phyloP scores from a whole-genome alignment of 306 rosid species.

The Acmispon strigosus region DNA sequence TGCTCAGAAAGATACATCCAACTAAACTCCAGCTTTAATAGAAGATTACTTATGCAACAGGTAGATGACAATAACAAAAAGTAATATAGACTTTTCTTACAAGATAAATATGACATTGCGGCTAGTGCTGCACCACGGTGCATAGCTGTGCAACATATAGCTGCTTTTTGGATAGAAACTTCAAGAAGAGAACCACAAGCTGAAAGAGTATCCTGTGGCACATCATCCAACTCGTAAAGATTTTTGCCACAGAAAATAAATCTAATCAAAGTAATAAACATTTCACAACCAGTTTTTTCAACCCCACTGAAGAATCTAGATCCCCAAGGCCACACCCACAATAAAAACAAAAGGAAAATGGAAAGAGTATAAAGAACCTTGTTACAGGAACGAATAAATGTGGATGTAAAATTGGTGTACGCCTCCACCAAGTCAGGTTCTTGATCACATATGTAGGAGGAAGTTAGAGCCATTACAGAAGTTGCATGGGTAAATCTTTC shows the following conservation, averaged over 20 bases:
- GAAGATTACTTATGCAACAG: neutral
- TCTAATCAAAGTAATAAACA: slow-evolving; percentile 6
- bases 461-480: slow-evolving; percentile 86
- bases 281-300: neutral
- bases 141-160: slow-evolving; percentile 98
- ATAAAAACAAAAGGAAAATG: neutral
- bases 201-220: slow-evolving; percentile 70
- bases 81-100: slow-evolving; percentile 39
- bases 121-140: slow-evolving; percentile 99
- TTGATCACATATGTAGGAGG: slow-evolving; percentile 94
- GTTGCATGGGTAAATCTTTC: slow-evolving; percentile 86
- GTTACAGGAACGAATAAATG: slow-evolving; percentile 62
- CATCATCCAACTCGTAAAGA: slow-evolving; percentile 18
- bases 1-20: neutral
- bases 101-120: slow-evolving; percentile 93
- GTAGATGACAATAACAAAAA: neutral
- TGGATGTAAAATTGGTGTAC: slow-evolving; percentile 83
- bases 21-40: neutral
- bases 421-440: slow-evolving; percentile 99
- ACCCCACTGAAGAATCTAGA: neutral
- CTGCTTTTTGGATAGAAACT: slow-evolving; percentile 83
- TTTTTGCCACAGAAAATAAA: slow-evolving; percentile 5
- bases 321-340: neutral
- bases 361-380: slow-evolving; percentile 45
- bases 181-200: slow-evolving; percentile 79